Evolutionary conservation across 305 asterid species (phyloP).

Genomic region (Ilex paraguariensis): DNA sequence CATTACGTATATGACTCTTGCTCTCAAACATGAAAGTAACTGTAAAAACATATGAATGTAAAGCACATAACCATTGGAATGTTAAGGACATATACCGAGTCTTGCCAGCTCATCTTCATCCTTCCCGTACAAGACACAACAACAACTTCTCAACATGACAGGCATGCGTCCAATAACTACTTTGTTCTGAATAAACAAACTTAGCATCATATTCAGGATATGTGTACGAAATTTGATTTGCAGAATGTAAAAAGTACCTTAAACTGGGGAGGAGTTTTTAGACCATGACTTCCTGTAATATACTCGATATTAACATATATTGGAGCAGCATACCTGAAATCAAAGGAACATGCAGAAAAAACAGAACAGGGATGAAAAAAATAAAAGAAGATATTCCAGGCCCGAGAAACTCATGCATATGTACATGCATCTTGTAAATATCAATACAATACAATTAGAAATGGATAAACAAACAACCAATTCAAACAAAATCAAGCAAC

Average conservation of each 20-base stretch:
- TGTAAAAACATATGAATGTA: no score
- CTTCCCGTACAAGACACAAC: conserved; percentile 66
- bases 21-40: neutral
- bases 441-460: no score
- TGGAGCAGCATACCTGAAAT: conserved; percentile 85
- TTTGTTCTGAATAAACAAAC: conserved; percentile 33
- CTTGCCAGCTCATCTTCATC: conserved; percentile 90
- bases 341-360: neutral
- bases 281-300: conserved; percentile 34
- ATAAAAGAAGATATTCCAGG: no score
- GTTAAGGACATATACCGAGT: conserved; percentile 42
- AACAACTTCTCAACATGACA: conserved; percentile 81
- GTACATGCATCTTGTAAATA: no score
- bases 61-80: conserved; percentile 8
- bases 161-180: conserved; percentile 83
- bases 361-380: no score
- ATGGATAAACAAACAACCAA: no score
- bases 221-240: conserved; percentile 2
- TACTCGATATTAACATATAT: conserved; percentile 54
- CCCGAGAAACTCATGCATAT: no score
- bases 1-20: neutral
- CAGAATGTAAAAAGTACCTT: conserved; percentile 42
- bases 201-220: neutral
- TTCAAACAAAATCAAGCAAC: no score
- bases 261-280: conserved; percentile 9